Evolutionary conservation across 176 grass and related monocot genomes (phyloP), one percentile per base, ranked within the genome.

Genomic region (Eragrostis nindensis): DNA sequence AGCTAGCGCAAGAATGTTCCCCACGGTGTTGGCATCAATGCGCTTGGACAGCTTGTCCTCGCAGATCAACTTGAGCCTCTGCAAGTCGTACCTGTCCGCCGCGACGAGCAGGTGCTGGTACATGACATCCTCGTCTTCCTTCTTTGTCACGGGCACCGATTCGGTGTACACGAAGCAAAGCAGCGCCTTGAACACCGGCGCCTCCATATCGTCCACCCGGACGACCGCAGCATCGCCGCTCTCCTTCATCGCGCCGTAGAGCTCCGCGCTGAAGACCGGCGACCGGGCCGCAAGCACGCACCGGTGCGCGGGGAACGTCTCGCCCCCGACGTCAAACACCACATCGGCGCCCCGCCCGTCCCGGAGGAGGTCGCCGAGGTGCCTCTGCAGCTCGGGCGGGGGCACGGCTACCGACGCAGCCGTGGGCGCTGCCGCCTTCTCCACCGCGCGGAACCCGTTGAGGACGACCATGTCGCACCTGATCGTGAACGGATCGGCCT

Each of bases 201-300:
- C 70, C 19, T 74, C 56, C 68, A 89, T 89, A 49, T 89, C 87
- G 2, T 68, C 66, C 22, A 91, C 73, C 13, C 62, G 70, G 62
- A 92, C 71, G 57, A 62, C 19, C 25, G 54, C 22, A 0, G 67
- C 16, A 19, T 63, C 72, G 17, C 41, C 61, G 27, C 71, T 54
- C 9, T 85, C 86, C 11, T 80, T 60, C 89, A 88, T 88, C 40
- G 44, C 47, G 29, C 89, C 82, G 38, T 60, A 84, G 27, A 91
- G 76, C 38, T 87, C 64, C 4, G 76, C 89, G 18, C 38, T 74
- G 71, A 68, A 68, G 1, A 68, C 66, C 0, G 40, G 18, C 22
- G 66, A 68, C 66, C 50, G 30, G 1, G 71, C 71, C 19, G 50
- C 71, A 5, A 74, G 71, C 11, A 57, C 21, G 50, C 50, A 74